A percentile compares a stretch with the other conserved stretches of the same genome.
Conservation (phyloP, 331 rosid genomes). For the Stylosanthes scabra region DNA sequence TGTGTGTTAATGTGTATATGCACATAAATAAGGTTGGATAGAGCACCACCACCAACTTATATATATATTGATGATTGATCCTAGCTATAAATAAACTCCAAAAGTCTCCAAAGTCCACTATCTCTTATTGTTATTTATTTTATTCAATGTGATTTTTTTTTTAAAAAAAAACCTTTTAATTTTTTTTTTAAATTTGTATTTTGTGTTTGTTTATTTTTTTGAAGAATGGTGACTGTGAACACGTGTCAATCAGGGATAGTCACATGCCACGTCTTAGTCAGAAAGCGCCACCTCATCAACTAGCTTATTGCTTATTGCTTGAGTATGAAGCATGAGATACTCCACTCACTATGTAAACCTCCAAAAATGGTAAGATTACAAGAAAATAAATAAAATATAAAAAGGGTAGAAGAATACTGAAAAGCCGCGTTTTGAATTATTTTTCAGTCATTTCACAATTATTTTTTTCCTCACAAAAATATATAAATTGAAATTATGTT, state of each 20-base stretch:
- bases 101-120: slow-evolving; percentile 35
- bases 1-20: background rate
- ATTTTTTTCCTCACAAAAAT: too few relatives aligned
- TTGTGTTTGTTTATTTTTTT: background rate
- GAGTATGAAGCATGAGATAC: slow-evolving; percentile 56
- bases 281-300: slow-evolving; percentile 65
- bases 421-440: too few relatives aligned
- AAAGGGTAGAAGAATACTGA: background rate
- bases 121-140: slow-evolving; percentile 4
- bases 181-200: background rate
- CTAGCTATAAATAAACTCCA: slow-evolving; percentile 23
- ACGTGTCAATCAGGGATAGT: slow-evolving; percentile 35
- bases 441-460: background rate
- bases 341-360: slow-evolving; percentile 26
- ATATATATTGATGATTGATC: slow-evolving; percentile 19
- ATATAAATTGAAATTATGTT: too few relatives aligned
- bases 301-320: slow-evolving; percentile 61
- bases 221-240: slow-evolving; percentile 9
- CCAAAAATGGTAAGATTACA: background rate
- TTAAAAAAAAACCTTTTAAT: too few relatives aligned
- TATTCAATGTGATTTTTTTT: background rate
- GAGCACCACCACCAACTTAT: slow-evolving; percentile 58
- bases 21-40: slow-evolving; percentile 26
- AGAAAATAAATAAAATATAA: slow-evolving; percentile 35
- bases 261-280: slow-evolving; percentile 56